These are phyloP conservation scores for Colletotrichum sp. DNA, from an alignment of 2,329 filamentous ascomycete genomes.

Conservation along the genomic window DNA sequence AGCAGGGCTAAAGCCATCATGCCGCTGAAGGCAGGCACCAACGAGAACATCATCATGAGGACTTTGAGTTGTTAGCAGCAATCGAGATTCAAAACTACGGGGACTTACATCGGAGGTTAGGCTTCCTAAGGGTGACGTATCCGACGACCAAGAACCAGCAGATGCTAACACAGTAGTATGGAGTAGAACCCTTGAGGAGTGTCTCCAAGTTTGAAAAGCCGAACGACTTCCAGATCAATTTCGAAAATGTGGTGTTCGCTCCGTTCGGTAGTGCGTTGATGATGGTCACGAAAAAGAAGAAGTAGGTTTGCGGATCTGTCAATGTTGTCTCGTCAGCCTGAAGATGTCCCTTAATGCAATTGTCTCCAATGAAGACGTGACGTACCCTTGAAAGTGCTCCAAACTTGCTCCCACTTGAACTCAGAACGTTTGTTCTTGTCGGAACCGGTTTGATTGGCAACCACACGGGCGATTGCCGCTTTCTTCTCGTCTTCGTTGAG, in stretches of 20 bases:
- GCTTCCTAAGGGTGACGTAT: conserved; percentile 27
- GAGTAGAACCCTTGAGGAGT: conserved; percentile 33
- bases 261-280: conserved; percentile 36
- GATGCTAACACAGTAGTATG: conserved; percentile 30
- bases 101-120: conserved; percentile 31
- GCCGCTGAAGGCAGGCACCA: conserved; percentile 32
- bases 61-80: background rate
- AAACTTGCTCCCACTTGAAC: conserved; percentile 27
- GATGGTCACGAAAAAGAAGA: conserved; percentile 38
- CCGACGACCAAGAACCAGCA: conserved; percentile 31
- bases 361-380: background rate
- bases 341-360: background rate
- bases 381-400: conserved; percentile 26
- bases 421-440: background rate
- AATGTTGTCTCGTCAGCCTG: background rate
- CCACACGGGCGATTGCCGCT: background rate
- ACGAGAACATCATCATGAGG: conserved; percentile 31
- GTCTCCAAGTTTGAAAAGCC: conserved; percentile 36
- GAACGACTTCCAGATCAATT: conserved; percentile 35
- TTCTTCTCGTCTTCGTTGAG: conserved; percentile 32
- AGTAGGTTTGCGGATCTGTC: conserved; percentile 34
- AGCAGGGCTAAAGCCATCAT: conserved; percentile 35
- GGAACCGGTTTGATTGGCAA: background rate
- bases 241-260: conserved; percentile 34
- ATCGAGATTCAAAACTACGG: fast-evolving